A percentile compares a stretch with the other conserved stretches of the same genome.
Conservation (phyloP, 768 basidiomycete genomes). For the Pholiota molesta region DNA sequence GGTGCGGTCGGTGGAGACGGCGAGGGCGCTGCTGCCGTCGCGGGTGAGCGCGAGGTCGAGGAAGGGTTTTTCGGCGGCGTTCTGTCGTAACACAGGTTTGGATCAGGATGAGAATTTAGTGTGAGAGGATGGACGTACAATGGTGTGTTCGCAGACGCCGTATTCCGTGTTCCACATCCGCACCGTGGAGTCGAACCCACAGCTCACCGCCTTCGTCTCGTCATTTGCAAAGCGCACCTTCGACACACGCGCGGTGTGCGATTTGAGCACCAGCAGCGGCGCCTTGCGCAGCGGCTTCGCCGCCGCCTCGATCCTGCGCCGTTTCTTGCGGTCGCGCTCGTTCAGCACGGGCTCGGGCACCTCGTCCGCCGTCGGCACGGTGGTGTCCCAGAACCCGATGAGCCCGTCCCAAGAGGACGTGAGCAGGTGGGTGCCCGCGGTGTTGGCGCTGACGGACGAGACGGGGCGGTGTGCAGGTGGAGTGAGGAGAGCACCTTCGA, state of each 20-base stretch:
- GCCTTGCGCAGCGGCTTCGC: slow-evolving; percentile 58
- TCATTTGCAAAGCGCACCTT: slow-evolving; percentile 51
- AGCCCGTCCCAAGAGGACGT: slow-evolving; percentile 89
- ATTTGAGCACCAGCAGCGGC: slow-evolving; percentile 75
- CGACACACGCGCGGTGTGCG: slow-evolving; percentile 83
- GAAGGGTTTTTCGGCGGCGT: slow-evolving; percentile 75
- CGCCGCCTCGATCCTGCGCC: slow-evolving; percentile 56
- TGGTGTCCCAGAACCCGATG: slow-evolving; percentile 80
- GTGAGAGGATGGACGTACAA: slow-evolving; percentile 49
- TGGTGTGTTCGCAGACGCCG: slow-evolving; percentile 70
- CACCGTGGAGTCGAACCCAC: slow-evolving; percentile 90
- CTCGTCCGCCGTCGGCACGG: slow-evolving; percentile 65
- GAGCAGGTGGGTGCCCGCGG: slow-evolving; percentile 64
- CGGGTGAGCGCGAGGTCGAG: slow-evolving; percentile 56
- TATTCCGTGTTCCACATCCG: slow-evolving; percentile 85
- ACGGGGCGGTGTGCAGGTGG: slow-evolving; percentile 85
- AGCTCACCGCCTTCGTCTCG: slow-evolving; percentile 60
- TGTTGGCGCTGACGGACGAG: slow-evolving; percentile 65
- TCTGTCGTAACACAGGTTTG: slow-evolving; percentile 37
- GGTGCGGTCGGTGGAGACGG: slow-evolving; percentile 75
- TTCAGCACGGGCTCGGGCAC: slow-evolving; percentile 44
- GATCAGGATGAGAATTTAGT: neutral
- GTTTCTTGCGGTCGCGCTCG: slow-evolving; percentile 55
- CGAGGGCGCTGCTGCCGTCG: slow-evolving; percentile 50
- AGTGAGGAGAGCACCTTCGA: slow-evolving; percentile 65